Base-by-base conservation (phyloP, 768 basidiomycete species). In the Pleurotus eryngii region DNA sequence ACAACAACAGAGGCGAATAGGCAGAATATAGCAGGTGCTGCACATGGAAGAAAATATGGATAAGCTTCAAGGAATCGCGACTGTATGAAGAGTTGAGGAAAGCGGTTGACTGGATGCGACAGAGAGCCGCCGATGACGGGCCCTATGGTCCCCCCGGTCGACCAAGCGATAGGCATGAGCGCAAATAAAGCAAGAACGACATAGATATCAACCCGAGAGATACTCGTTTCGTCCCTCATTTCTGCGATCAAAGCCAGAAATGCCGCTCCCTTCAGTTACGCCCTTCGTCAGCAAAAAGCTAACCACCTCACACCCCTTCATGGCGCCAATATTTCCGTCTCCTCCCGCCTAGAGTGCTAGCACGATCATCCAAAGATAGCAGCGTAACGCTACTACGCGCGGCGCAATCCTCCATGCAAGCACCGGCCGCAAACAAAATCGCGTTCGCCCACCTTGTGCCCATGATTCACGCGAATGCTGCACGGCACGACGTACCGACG, bases 1-100 rank as follows among this genome's bases (percentile, higher is more conserved):
- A 81, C 64, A 20, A 81, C 64, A 20, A 75, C 17, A 73, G 77
- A 79, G 2, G 78, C 77, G 22, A 80, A 3, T 15, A 70, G 64
- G 0, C 79, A 70, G 64, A 76, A 81, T 0, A 79, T 78, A 3
- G 81, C 81, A 5, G 82, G 75, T 0, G 82, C 72, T 2, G 78
- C 73, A 56, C 83, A 85, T 3, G 83, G 74, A 54, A 84, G 70
- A 64, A 84, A 82, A 66, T 84, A 84, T 5, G 83, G 83, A 64
- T 85, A 80, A 24, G 62, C 68, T 49, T 69, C 74, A 62, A 83
- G 67, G 60, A 84, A 82, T 4, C 62, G 17, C 27, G 39, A 39
- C 8, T 71, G 40, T 15, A 79, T 78, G 57, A 85, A 85, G 4
- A 75, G 26, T 17, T 59, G 48, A 1, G 82, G 81, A 62, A 81